phyloP scores from a whole-genome alignment of 2,329 filamentous ascomycete species.

The Shiraia sp. region DNA sequence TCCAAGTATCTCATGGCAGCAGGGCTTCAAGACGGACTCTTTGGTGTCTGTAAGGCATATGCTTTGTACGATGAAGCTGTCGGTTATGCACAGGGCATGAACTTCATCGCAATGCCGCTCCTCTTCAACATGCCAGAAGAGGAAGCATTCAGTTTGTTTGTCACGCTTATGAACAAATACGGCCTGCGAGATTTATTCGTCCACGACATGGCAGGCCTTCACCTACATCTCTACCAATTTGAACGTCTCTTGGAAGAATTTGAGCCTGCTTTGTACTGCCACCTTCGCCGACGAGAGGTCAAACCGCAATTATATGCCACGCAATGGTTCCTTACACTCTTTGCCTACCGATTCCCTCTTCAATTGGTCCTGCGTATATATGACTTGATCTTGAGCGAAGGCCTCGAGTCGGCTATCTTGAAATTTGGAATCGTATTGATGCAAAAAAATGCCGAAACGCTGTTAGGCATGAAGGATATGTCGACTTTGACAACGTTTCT shows the following conservation, averaged over 20 bases:
- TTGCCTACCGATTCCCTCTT: constrained; percentile 94
- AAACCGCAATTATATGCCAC: constrained; percentile 93
- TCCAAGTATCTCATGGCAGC: constrained; percentile 93
- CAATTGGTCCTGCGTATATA: constrained; percentile 96
- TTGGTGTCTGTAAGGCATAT: constrained; percentile 96
- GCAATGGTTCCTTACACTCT: constrained; percentile 98
- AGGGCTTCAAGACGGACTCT: constrained; percentile 89
- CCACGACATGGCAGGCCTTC: constrained; percentile 93
- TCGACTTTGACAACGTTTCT: constrained; percentile 82
- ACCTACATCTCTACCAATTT: constrained; percentile 92
- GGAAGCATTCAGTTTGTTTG: constrained; percentile 91
- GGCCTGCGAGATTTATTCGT: constrained; percentile 89
- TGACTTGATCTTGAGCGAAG: constrained; percentile 91
- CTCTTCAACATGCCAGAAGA: constrained; percentile 98
- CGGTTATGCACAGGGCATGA: constrained; percentile 98
- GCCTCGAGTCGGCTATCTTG: constrained; percentile 82
- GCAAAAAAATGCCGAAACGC: constrained; percentile 82
- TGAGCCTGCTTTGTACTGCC: constrained; percentile 92
- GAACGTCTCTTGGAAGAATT: constrained; percentile 91
- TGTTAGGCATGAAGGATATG: constrained; percentile 91
- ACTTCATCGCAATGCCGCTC: constrained; percentile 95
- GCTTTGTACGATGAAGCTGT: constrained; percentile 93
- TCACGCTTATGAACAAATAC: constrained; percentile 96
- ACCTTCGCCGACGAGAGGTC: constrained; percentile 84
- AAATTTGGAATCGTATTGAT: constrained; percentile 95